Evolutionary conservation across 345 rosid species (phyloP).

Genomic region (Eucalyptus erythrocorys): DNA sequence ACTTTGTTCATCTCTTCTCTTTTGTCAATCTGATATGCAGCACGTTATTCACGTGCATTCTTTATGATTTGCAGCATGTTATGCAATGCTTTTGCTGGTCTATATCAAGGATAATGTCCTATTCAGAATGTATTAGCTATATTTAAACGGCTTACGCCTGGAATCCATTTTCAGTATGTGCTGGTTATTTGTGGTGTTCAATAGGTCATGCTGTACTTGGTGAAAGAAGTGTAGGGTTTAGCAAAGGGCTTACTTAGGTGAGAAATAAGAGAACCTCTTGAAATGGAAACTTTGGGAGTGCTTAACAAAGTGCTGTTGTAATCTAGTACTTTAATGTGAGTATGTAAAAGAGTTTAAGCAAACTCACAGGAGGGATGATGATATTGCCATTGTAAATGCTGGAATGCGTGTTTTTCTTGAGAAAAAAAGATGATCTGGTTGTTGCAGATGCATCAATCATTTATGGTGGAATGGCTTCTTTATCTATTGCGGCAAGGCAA

Average conservation of each 20-base stretch:
- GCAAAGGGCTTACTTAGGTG: too few relatives aligned
- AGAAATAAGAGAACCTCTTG: too few relatives aligned
- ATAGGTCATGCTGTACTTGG: too few relatives aligned
- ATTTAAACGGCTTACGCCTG: background rate
- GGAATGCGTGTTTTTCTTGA: slow-evolving; percentile 79
- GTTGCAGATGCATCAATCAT: slow-evolving; percentile 62
- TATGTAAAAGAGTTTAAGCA: slow-evolving; percentile 94
- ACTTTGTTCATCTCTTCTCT: background rate
- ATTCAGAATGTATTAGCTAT: background rate
- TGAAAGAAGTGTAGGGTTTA: too few relatives aligned
- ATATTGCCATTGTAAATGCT: slow-evolving; percentile 91
- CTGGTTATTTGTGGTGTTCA: too few relatives aligned
- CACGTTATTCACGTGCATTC: slow-evolving; percentile 49
- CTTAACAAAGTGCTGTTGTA: too few relatives aligned
- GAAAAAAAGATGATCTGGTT: slow-evolving; percentile 32
- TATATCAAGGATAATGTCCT: background rate
- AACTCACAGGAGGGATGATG: slow-evolving; percentile 92
- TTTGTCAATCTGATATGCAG: slow-evolving; percentile 11
- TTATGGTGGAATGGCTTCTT: slow-evolving; percentile 90
- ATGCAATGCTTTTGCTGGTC: background rate
- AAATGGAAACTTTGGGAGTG: too few relatives aligned
- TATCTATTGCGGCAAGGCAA: slow-evolving; percentile 45
- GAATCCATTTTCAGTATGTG: background rate
- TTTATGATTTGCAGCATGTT: background rate
- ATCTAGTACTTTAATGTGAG: too few relatives aligned